These are phyloP conservation scores for Metarhizium album DNA, from an alignment of 2,329 filamentous ascomycete species.

Conservation along the genomic window DNA sequence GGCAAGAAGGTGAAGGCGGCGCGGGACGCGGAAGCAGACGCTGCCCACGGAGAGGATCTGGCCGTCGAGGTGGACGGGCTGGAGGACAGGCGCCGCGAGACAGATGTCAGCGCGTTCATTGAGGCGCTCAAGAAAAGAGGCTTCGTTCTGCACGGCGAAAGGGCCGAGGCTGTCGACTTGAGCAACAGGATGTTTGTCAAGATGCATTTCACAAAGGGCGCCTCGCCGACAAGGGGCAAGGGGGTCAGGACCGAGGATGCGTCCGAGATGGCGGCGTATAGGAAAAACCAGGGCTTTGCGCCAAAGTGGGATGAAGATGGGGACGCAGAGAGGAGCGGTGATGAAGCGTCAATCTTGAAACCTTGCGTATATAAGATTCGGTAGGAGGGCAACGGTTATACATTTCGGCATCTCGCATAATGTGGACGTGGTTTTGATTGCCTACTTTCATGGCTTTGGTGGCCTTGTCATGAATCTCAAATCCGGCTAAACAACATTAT, in stretches of 20 bases:
- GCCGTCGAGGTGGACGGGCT: conserved; percentile 62
- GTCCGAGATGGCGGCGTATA: conserved; percentile 31
- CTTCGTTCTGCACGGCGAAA: conserved; percentile 67
- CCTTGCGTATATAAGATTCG: conserved; percentile 93
- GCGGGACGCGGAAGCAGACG: conserved; percentile 30
- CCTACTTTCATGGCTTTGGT: too few species aligned
- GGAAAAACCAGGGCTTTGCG: conserved; percentile 43
- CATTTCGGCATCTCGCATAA: not conserved
- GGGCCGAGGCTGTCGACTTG: conserved; percentile 57
- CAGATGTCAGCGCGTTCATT: conserved; percentile 79
- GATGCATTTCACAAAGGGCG: conserved; percentile 89
- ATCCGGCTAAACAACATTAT: not conserved
- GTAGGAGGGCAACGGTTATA: conserved; percentile 22
- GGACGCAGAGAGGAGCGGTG: conserved; percentile 49
- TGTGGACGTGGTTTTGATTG: not conserved
- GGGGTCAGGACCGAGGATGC: conserved; percentile 44
- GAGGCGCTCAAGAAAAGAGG: conserved; percentile 71
- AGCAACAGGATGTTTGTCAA: conserved; percentile 97
- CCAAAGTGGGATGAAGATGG: conserved; percentile 39
- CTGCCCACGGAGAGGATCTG: conserved; percentile 42
- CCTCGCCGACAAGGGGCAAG: conserved; percentile 65
- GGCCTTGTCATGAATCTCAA: not conserved
- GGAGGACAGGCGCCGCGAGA: conserved; percentile 56
- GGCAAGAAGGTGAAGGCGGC: conserved; percentile 37
- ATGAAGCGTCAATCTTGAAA: conserved; percentile 63